Percentiles rank a stretch among this genome's conserved stretches.
Conservation (phyloP, 1,139 yeast species). For the Scheffersomyces segobiensis region DNA sequence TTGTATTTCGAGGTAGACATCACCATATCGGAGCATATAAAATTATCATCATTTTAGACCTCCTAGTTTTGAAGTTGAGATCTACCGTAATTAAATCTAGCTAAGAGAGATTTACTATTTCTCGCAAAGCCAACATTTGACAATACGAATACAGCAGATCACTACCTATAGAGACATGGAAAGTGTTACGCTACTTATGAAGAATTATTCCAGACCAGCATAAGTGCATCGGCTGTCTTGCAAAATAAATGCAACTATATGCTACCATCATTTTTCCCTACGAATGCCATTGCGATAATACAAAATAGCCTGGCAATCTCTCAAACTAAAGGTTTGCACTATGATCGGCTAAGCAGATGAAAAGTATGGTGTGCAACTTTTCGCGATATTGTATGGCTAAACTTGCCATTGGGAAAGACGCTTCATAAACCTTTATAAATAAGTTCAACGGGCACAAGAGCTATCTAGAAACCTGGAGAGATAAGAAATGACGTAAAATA, state of each 20-base stretch:
- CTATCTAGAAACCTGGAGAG: background rate
- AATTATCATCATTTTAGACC: background rate
- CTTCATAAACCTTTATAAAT: background rate
- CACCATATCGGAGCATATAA: background rate
- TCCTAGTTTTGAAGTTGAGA: background rate
- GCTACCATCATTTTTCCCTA: background rate
- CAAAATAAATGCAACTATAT: background rate
- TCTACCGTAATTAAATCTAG: background rate
- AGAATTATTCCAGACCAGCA: background rate
- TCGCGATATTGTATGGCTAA: background rate
- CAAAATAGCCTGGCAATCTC: background rate
- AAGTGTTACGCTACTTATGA: background rate
- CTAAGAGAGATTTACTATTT: background rate
- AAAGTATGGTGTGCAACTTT: background rate
- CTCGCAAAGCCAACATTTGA: background rate
- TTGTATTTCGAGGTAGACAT: background rate
- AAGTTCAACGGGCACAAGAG: background rate
- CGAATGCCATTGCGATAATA: background rate
- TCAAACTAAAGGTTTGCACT: background rate
- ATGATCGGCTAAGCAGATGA: background rate
- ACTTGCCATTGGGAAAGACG: background rate
- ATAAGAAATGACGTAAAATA: background rate
- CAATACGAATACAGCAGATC: background rate
- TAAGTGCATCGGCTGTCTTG: background rate
- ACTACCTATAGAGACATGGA: background rate